These are phyloP conservation scores for Salix exigua DNA, from an alignment of 345 rosid species.

Conservation along the genomic window DNA sequence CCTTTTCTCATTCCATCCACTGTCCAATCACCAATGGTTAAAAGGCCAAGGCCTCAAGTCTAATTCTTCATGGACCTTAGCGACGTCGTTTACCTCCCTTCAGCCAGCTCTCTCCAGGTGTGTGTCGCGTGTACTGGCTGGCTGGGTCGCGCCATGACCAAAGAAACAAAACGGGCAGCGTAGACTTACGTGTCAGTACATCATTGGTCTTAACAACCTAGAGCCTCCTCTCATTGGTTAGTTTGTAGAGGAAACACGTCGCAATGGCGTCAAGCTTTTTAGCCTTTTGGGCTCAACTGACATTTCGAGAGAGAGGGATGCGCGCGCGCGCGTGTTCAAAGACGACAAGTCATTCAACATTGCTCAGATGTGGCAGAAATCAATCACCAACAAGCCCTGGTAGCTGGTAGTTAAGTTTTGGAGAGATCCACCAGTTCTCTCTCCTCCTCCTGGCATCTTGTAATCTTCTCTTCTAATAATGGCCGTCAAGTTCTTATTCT, in stretches of 20 bases:
- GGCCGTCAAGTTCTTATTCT: slow-evolving; percentile 45
- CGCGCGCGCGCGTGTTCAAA: not conserved
- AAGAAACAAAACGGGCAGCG: not conserved
- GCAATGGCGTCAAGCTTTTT: slow-evolving; percentile 9
- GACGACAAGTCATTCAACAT: not conserved
- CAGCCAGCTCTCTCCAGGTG: not conserved
- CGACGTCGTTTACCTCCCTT: not conserved
- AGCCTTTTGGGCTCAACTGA: not conserved
- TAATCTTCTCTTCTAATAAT: slow-evolving; percentile 17
- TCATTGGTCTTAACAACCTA: slow-evolving; percentile 1
- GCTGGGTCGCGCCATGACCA: not conserved
- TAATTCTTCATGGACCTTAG: not conserved
- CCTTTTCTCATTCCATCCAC: too few relatives aligned
- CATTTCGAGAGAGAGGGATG: not conserved
- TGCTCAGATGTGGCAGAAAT: not conserved
- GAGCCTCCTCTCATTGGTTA: slow-evolving; percentile 13
- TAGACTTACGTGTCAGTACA: not conserved
- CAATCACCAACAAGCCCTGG: not conserved
- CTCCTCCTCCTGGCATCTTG: not conserved
- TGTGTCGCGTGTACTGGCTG: not conserved
- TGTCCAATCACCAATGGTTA: not conserved
- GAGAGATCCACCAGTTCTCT: slow-evolving; percentile 30
- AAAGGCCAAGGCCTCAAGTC: not conserved
- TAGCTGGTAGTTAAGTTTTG: not conserved
- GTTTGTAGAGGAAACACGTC: slow-evolving; percentile 14